Percentiles rank a stretch among this genome's conserved stretches.
Conservation (phyloP, 306 rosid genomes). For the Heteromeles arbutifolia region DNA sequence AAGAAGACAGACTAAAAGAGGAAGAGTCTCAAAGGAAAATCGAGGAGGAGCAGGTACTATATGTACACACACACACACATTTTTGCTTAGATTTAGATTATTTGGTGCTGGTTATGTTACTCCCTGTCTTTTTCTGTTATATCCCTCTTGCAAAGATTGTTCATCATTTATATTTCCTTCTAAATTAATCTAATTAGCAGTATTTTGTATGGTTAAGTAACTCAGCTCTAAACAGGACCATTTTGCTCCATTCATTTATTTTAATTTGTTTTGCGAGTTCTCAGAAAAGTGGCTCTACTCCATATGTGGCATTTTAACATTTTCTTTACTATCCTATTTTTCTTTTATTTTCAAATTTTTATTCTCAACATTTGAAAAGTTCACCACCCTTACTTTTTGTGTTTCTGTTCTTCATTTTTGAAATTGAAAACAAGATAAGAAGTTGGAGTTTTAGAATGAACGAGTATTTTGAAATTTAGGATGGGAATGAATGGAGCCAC, state of each 20-base stretch:
- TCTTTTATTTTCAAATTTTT: background rate
- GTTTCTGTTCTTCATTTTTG: background rate
- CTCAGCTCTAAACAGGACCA: background rate
- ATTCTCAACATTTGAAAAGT: background rate
- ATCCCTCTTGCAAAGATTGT: background rate
- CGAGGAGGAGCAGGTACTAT: constrained; percentile 70
- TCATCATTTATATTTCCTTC: background rate
- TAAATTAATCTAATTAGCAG: background rate
- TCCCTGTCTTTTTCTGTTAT: background rate
- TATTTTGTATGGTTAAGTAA: background rate
- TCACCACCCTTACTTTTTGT: background rate
- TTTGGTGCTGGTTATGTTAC: background rate
- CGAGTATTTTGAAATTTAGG: background rate
- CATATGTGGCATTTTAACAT: background rate
- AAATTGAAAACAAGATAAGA: background rate
- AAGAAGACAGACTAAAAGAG: constrained; percentile 67
- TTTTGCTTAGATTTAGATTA: background rate
- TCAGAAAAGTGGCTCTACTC: background rate
- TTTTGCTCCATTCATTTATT: background rate
- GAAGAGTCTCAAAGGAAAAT: constrained; percentile 71
- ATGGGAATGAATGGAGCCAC: background rate
- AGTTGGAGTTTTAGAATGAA: background rate
- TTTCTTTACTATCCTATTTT: background rate
- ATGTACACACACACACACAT: no score
- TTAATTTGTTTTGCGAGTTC: background rate